phyloP scores from a whole-genome alignment of 768 basidiomycete species.

The Hirschioporus abietinus region DNA sequence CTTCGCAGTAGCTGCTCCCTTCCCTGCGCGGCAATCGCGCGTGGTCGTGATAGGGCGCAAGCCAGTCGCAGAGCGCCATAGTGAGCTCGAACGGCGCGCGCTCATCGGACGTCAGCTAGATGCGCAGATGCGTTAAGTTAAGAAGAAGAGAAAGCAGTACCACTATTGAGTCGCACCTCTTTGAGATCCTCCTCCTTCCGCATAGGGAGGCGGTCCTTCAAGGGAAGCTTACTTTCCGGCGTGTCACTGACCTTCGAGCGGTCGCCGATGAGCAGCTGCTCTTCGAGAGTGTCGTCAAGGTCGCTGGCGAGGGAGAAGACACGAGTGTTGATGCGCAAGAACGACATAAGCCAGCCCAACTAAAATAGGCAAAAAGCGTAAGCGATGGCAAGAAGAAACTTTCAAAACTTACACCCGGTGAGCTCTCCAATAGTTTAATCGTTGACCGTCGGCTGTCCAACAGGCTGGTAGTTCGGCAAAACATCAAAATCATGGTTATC shows the following conservation, averaged over 20 bases:
- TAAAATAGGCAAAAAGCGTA: slow-evolving; percentile 21
- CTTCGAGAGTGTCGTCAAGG: slow-evolving; percentile 73
- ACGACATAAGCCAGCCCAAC: slow-evolving; percentile 67
- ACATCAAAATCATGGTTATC: slow-evolving; percentile 87
- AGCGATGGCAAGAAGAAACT: background rate
- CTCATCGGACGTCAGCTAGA: slow-evolving; percentile 66
- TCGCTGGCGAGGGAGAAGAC: slow-evolving; percentile 76
- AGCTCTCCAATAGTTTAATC: slow-evolving; percentile 68
- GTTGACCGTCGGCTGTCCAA: slow-evolving; percentile 42
- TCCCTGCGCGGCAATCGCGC: slow-evolving; percentile 73
- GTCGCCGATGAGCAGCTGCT: slow-evolving; percentile 77
- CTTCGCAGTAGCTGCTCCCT: no score
- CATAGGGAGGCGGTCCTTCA: slow-evolving; percentile 53
- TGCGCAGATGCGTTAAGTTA: no score
- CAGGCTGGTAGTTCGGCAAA: slow-evolving; percentile 74
- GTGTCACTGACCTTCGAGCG: slow-evolving; percentile 60
- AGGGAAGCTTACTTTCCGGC: slow-evolving; percentile 42
- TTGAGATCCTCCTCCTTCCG: slow-evolving; percentile 45
- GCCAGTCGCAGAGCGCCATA: slow-evolving; percentile 62
- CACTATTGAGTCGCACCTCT: slow-evolving; percentile 47
- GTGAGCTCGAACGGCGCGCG: slow-evolving; percentile 51
- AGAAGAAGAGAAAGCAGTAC: no score
- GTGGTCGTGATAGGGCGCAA: slow-evolving; percentile 71
- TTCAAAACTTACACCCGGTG: slow-evolving; percentile 61
- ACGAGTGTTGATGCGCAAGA: slow-evolving; percentile 74